These are phyloP conservation scores for Mycena pura DNA, from an alignment of 768 basidiomycete genomes.

Conservation along the genomic window DNA sequence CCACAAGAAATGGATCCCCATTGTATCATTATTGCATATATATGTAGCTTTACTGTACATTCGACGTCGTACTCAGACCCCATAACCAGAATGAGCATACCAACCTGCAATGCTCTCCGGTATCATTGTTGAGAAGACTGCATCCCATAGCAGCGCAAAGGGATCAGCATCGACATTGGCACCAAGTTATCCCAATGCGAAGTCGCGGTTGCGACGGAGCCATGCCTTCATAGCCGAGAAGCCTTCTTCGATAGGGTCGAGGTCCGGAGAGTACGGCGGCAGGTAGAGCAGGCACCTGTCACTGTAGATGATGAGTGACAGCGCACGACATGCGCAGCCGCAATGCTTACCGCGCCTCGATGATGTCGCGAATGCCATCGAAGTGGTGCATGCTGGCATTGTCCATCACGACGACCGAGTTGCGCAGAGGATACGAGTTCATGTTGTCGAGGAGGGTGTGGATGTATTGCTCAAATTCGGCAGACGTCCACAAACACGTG, in stretches of 20 bases:
- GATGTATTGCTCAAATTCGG: constrained; percentile 31
- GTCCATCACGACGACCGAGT: no score
- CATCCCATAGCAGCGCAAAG: constrained; percentile 25
- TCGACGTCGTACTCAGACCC: no score
- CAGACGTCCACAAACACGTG: constrained; percentile 31
- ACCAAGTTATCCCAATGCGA: constrained; percentile 19
- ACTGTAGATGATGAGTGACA: constrained; percentile 2
- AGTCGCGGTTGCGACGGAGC: constrained; percentile 23
- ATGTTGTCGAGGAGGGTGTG: constrained; percentile 32
- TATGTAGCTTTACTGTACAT: no score
- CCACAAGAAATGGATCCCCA: no score
- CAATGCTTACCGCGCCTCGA: constrained; percentile 25
- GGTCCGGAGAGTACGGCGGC: constrained; percentile 41
- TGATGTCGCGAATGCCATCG: constrained; percentile 27
- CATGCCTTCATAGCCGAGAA: constrained; percentile 37
- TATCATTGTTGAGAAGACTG: constrained; percentile 30
- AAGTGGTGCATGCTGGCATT: constrained; percentile 36
- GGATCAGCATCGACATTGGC: constrained; percentile 20
- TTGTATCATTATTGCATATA: background rate
- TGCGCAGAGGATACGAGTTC: constrained; percentile 36
- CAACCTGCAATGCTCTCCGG: constrained; percentile 28
- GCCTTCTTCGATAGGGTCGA: constrained; percentile 40
- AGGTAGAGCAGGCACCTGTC: constrained; percentile 34
- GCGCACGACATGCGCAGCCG: background rate
- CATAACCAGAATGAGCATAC: constrained; percentile 34